Evolutionary conservation across 257 asterid species (phyloP), one percentile per base, ranked within the genome.

Genomic region (Primulina huaijiensis): DNA sequence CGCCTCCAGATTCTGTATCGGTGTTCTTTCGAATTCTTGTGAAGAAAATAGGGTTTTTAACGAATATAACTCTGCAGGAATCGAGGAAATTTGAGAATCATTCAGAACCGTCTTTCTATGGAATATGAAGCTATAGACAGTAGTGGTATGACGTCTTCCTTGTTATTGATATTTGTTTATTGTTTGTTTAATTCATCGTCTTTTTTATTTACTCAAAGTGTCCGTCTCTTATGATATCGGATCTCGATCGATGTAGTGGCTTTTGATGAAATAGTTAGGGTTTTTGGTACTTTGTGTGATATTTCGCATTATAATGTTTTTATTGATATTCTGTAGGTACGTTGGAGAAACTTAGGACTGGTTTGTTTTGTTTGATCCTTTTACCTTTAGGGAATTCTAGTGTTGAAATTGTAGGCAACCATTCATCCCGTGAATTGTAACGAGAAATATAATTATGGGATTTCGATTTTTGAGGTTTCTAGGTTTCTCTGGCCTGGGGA

Each of bases 81-180:
- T 50, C 2, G 57, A 16, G 57, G 57, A 16, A 50, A 16, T 50
- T 17, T 50, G 21, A 50, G 20, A 14, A 50, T 50, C 57, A 4
- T 50, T 43, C 16, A 8, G 21, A 5, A 50, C 8, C 21, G 21
- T 40, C 55, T 65, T n/a, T 72, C 40, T 52, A 72, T 66, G 76
- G 79, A 75, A 38, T 79, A 72, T 75, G 74, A 67, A 63, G 69
- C 53, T 16, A 37, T 70, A 25, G 77, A 71, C 66, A 75, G 72
- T 71, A 74, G 77, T 50, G 87, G 82, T 83, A 72, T 73, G 55
- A 17, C 20, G 38, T 7, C 33, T 50, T 53, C 23, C 55, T 20
- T 37, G 53, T 9, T 38, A 40, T 65, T 14, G 38, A 23, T 27
- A 65, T 38, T 21, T 6, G 12, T 5, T 7, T 17, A 61, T 64